Conservation (phyloP, 2,329 filamentous ascomycete genomes). For the Onygena corvina region DNA sequence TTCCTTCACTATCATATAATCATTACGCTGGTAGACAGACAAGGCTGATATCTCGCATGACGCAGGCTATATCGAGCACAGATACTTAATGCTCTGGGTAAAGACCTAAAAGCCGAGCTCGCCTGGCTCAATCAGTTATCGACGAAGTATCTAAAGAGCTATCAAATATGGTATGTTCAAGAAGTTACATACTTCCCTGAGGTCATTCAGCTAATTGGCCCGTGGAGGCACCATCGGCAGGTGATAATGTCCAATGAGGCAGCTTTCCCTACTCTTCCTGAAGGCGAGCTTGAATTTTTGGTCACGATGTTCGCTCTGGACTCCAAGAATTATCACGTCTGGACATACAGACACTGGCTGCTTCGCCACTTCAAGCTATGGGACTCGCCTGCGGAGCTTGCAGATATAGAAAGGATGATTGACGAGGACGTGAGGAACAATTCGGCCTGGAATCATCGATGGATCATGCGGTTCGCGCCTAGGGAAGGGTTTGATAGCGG, state of each 20-base stretch:
- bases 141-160: slow-evolving; percentile 83
- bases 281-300: slow-evolving; percentile 63
- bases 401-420: slow-evolving; percentile 60
- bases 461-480: slow-evolving; percentile 76
- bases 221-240: slow-evolving; percentile 47
- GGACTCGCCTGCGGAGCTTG: slow-evolving; percentile 50
- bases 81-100: slow-evolving; percentile 55
- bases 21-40: neutral
- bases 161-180: slow-evolving; percentile 97
- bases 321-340: slow-evolving; percentile 97
- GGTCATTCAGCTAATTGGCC: neutral
- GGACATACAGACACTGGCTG: slow-evolving; percentile 80
- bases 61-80: slow-evolving; percentile 70
- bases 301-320: slow-evolving; percentile 70
- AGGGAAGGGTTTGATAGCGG: slow-evolving; percentile 29
- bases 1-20: too few species aligned
- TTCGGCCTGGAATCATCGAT: slow-evolving; percentile 93
- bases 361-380: slow-evolving; percentile 52
- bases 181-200: neutral
- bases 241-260: slow-evolving; percentile 38
- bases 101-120: slow-evolving; percentile 59
- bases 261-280: slow-evolving; percentile 44
- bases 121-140: slow-evolving; percentile 77
- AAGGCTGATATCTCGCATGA: neutral
- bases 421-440: slow-evolving; percentile 83